Percentiles rank a stretch among this genome's conserved stretches.
These are phyloP conservation scores for Cronartium quercuum DNA, from an alignment of 1,284 basidiomycete species.

Conservation along the genomic window DNA sequence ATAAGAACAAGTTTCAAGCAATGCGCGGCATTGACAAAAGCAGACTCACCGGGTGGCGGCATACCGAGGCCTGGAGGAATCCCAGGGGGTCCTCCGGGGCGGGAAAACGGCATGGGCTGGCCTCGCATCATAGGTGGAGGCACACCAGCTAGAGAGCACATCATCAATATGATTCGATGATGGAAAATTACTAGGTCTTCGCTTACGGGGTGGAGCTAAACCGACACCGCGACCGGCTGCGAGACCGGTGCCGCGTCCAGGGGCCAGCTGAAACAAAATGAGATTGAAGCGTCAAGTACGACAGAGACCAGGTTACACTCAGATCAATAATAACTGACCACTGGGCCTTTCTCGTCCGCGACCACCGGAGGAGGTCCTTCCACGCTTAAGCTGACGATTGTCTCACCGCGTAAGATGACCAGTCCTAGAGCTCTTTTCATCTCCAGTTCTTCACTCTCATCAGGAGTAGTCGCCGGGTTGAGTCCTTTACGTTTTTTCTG, in stretches of 20 bases:
- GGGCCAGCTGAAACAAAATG: constrained; percentile 59
- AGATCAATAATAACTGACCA: constrained; percentile 50
- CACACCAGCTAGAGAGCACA: constrained; percentile 45
- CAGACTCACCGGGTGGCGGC: constrained; percentile 6
- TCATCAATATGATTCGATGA: constrained; percentile 41
- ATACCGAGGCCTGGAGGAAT: constrained; percentile 52
- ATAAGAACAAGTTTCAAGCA: constrained; percentile 53
- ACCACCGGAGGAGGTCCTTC: constrained; percentile 90
- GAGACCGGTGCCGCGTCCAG: constrained; percentile 86
- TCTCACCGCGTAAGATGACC: constrained; percentile 92
- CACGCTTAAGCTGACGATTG: constrained; percentile 87
- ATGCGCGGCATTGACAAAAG: constrained; percentile 50
- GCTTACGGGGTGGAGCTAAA: constrained; percentile 81
- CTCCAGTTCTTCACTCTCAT: constrained; percentile 61
- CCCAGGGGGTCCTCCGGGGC: constrained; percentile 63
- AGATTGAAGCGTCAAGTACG: constrained; percentile 41
- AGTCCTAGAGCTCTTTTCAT: constrained; percentile 93
- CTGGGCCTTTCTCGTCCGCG: constrained; percentile 80
- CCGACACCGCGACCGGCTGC: constrained; percentile 96
- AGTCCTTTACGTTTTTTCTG: constrained; percentile 67
- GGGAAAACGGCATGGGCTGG: constrained; percentile 71
- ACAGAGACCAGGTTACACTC: neutral
- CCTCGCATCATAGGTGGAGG: constrained; percentile 57
- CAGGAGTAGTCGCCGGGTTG: constrained; percentile 3
- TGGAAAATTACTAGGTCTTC: constrained; percentile 41